Percentiles rank a stretch among this genome's conserved stretches.
Conservation (phyloP, 345 rosid species). For the Pistacia vera region DNA sequence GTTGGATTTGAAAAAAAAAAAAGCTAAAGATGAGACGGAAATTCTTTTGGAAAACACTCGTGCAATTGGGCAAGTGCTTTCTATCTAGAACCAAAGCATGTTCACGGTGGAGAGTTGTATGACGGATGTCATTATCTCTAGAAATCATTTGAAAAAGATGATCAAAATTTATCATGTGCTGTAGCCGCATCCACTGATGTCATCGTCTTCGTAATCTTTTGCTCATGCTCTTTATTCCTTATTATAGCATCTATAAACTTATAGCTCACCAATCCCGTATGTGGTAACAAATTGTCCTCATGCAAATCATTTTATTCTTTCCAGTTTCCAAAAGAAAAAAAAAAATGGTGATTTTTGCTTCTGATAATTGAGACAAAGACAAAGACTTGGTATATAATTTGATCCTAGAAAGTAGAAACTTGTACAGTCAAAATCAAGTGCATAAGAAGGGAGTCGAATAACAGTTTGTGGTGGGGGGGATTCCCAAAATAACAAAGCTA, state of each 20-base stretch:
- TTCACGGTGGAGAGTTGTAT: too few species aligned
- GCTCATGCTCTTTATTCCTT: too few species aligned
- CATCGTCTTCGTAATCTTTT: too few species aligned
- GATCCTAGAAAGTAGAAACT: neutral
- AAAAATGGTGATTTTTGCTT: neutral
- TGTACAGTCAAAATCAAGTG: conserved; percentile 20
- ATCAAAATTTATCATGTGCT: too few species aligned
- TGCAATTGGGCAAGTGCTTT: neutral
- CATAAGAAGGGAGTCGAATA: conserved; percentile 1
- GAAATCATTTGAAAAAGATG: too few species aligned
- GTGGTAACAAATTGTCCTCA: too few species aligned
- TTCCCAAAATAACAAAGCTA: conserved; percentile 4
- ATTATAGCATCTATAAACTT: too few species aligned
- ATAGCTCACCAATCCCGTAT: too few species aligned
- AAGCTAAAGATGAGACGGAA: neutral
- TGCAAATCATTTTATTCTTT: neutral
- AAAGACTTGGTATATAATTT: neutral
- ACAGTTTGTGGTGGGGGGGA: neutral
- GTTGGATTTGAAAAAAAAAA: too few species aligned
- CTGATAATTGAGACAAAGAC: conserved; percentile 6
- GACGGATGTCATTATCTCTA: too few species aligned
- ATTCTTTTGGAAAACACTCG: neutral
- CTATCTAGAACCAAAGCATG: too few species aligned
- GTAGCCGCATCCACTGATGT: too few species aligned
- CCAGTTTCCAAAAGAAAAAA: neutral